Percentiles rank a stretch among this genome's conserved stretches.
Evolutionary conservation across 2,329 filamentous ascomycete genomes (phyloP).

Genomic region (Cadophora gregata): DNA sequence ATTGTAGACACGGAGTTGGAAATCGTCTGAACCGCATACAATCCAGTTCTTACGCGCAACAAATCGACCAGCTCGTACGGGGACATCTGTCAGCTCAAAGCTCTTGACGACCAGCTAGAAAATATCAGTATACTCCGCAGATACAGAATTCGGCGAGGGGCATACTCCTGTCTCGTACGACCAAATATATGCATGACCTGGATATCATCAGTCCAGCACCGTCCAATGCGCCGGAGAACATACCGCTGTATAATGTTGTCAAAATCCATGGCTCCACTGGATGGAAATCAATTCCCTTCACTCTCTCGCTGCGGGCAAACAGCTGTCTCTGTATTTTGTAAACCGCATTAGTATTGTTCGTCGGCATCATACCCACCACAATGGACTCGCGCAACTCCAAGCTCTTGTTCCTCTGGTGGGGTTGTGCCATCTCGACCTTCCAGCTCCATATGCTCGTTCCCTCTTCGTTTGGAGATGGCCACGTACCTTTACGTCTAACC

Average conservation of each 20-base stretch:
- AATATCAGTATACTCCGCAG: slow-evolving; percentile 26
- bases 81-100: slow-evolving; percentile 98
- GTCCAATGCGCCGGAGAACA: slow-evolving; percentile 42
- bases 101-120: slow-evolving; percentile 88
- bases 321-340: slow-evolving; percentile 70
- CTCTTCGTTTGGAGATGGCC: slow-evolving; percentile 15
- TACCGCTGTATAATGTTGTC: slow-evolving; percentile 95
- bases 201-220: slow-evolving; percentile 32
- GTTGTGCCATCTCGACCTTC: slow-evolving; percentile 20
- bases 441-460: neutral
- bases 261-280: slow-evolving; percentile 96
- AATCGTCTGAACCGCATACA: slow-evolving; percentile 93
- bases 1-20: slow-evolving; percentile 89
- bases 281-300: slow-evolving; percentile 97
- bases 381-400: slow-evolving; percentile 35
- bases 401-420: slow-evolving; percentile 29
- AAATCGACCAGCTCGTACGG: slow-evolving; percentile 94
- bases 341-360: slow-evolving; percentile 44
- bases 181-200: slow-evolving; percentile 98
- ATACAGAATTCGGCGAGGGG: neutral
- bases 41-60: slow-evolving; percentile 99
- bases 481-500: slow-evolving; percentile 64
- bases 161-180: slow-evolving; percentile 87
- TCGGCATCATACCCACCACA: slow-evolving; percentile 32
- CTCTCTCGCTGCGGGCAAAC: slow-evolving; percentile 90